Evolutionary conservation across 2,329 filamentous ascomycete species (phyloP), one percentile per base, ranked within the genome.

Genomic region (Cyclaneusma minus): DNA sequence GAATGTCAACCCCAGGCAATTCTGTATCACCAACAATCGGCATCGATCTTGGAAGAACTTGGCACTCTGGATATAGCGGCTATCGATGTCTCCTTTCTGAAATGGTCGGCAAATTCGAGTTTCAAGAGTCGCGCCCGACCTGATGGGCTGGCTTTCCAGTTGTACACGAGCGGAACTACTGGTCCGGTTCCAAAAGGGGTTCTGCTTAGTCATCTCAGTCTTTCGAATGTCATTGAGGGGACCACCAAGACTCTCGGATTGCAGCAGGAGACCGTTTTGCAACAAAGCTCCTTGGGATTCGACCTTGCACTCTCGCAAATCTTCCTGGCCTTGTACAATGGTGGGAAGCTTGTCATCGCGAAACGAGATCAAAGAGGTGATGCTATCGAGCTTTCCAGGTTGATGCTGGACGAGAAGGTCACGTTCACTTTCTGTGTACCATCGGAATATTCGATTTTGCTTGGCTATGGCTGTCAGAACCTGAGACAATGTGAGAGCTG

Each of bases 151-250:
- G 52, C 7, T 42, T 48, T 31, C 13, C 18, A 26, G 2, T 24
- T 38, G 14, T 41, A 29, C 29, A 40, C 39, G 11, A 35, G 32
- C 11, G 39, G 40, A 9, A 30, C 35, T 2, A 42, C 38, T 15
- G 40, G 40, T 20, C 51, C 56, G 24, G 40, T 22, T 0, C 58
- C 58, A 2, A 62, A 62, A 37, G 56, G 56, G 4, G 47, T 60
- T 11, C 21, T 45, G 1, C 31, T 57, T 7, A 39, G 18, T 3
- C 41, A 50, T 24, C 16, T 13, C 4, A 34, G 30, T 17, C 14
- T 47, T 6, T 22, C 27, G 2, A 45, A 44, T 25, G 21, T 37
- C 10, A 31, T 48, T 5, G 39, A 43, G 18, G 37, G 27, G 9
- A 25, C 18, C 7, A 33, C 18, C 5, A 28, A 25, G n/a, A 27